Conservation (phyloP, 2,329 filamentous ascomycete genomes). For the Sporothrix humicola region DNA sequence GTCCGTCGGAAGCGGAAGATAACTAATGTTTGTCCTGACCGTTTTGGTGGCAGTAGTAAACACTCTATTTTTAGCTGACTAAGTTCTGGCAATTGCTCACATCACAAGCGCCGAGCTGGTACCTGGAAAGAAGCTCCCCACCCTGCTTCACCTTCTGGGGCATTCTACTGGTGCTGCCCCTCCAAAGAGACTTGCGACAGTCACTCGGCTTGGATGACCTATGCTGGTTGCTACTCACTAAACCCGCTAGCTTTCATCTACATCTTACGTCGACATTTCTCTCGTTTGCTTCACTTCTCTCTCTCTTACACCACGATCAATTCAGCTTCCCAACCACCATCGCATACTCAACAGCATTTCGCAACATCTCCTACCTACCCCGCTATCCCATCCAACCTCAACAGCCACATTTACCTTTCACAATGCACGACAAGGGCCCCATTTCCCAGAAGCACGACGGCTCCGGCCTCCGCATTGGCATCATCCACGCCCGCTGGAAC, state of each 20-base stretch:
- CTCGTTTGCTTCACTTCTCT: neutral
- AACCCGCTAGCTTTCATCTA: neutral
- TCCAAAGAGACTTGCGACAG: conserved; percentile 18
- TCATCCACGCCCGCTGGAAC: conserved; percentile 97
- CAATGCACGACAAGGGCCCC: conserved; percentile 62
- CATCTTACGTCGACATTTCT: neutral
- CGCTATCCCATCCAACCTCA: neutral
- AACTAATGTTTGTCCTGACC: neutral
- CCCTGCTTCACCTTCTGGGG: neutral
- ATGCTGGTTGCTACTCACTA: neutral
- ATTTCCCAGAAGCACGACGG: conserved; percentile 66
- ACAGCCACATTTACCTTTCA: neutral
- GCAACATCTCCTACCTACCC: neutral
- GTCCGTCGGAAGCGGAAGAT: conserved; percentile 13
- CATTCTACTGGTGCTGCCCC: neutral
- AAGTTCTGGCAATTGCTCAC: neutral
- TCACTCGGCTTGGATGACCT: neutral
- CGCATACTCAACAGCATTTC: neutral
- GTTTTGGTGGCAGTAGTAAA: neutral
- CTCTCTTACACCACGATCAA: no score
- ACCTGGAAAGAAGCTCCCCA: conserved; percentile 27
- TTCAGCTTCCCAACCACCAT: neutral
- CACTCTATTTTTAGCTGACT: conserved; percentile 20
- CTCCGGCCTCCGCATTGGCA: conserved; percentile 82
- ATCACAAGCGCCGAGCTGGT: conserved; percentile 11